phyloP scores from a whole-genome alignment of 495 filamentous ascomycete species.

The Jackrogersella minutella region DNA sequence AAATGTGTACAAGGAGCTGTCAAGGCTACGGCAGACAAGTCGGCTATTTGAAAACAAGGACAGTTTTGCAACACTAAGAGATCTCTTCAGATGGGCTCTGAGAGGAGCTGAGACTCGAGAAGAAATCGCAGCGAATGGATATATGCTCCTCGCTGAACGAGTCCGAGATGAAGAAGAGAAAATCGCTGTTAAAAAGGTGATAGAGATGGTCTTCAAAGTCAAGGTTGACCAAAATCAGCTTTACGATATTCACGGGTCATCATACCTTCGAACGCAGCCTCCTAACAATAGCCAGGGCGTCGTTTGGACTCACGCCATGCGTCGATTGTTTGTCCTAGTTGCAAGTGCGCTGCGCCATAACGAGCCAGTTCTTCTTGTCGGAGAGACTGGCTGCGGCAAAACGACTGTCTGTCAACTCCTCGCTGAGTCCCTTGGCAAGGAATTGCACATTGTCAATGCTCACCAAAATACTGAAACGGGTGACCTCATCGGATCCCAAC shows the following conservation, averaged over 20 bases:
- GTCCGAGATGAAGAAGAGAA: conserved; percentile 92
- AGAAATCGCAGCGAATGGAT: conserved; percentile 90
- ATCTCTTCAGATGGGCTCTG: conserved; percentile 97
- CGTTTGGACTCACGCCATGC: conserved; percentile 96
- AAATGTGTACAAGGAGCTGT: conserved; percentile 90
- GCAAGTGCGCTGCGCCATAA: conserved; percentile 85
- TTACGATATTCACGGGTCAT: conserved; percentile 65
- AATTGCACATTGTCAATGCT: conserved; percentile 90
- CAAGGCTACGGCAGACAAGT: conserved; percentile 84
- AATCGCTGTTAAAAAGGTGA: conserved; percentile 80
- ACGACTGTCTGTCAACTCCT: conserved; percentile 95
- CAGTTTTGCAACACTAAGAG: conserved; percentile 94
- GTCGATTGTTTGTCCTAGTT: conserved; percentile 85
- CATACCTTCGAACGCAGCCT: conserved; percentile 58
- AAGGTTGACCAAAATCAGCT: conserved; percentile 75
- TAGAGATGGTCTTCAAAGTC: conserved; percentile 92
- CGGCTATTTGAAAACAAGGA: conserved; percentile 96
- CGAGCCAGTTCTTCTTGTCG: conserved; percentile 92
- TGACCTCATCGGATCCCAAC: conserved; percentile 94
- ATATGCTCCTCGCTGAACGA: conserved; percentile 93
- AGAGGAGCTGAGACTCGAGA: conserved; percentile 84
- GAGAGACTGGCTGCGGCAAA: conserved; percentile 97
- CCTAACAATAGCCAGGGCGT: conserved; percentile 63
- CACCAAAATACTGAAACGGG: conserved; percentile 98
- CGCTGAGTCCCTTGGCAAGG: conserved; percentile 75